Evolutionary conservation across 2,329 filamentous ascomycete species (phyloP).

Genomic region (Eutypella sp.): DNA sequence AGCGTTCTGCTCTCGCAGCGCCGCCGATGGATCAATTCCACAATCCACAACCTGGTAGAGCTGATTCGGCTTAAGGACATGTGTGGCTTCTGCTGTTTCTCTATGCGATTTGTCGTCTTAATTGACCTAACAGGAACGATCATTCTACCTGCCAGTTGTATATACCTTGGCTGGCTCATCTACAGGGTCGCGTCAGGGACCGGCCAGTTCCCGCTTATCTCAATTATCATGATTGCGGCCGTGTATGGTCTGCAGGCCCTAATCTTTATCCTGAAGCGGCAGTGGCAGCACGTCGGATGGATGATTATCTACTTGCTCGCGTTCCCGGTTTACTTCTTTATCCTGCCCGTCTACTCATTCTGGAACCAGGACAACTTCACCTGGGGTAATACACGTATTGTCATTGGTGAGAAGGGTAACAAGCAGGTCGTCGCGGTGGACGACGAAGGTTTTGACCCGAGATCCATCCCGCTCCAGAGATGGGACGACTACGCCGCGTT

Average conservation of each 20-base stretch:
- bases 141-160: constrained; percentile 82
- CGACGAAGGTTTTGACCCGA: constrained; percentile 81
- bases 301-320: constrained; percentile 99
- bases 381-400: constrained; percentile 97
- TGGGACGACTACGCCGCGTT: constrained; percentile 92
- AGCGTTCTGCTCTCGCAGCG: constrained; percentile 92
- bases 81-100: constrained; percentile 98
- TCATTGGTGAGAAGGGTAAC: constrained; percentile 87
- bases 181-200: constrained; percentile 65
- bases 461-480: constrained; percentile 86
- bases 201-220: constrained; percentile 79
- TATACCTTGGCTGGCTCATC: constrained; percentile 83
- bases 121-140: constrained; percentile 91
- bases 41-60: constrained; percentile 92
- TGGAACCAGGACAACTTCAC: constrained; percentile 99
- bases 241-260: constrained; percentile 95
- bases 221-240: constrained; percentile 80
- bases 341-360: constrained; percentile 94
- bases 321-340: constrained; percentile 87
- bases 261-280: constrained; percentile 93
- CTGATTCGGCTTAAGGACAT: constrained; percentile 86
- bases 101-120: constrained; percentile 94
- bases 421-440: constrained; percentile 88
- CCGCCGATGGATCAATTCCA: constrained; percentile 99
- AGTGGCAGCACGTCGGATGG: constrained; percentile 99